A percentile compares a stretch with the other conserved stretches of the same genome.
These are phyloP conservation scores for Pseudoscleropodium purum DNA, from an alignment of 225 moss, liverwort and hornwort genomes.

Conservation along the genomic window DNA sequence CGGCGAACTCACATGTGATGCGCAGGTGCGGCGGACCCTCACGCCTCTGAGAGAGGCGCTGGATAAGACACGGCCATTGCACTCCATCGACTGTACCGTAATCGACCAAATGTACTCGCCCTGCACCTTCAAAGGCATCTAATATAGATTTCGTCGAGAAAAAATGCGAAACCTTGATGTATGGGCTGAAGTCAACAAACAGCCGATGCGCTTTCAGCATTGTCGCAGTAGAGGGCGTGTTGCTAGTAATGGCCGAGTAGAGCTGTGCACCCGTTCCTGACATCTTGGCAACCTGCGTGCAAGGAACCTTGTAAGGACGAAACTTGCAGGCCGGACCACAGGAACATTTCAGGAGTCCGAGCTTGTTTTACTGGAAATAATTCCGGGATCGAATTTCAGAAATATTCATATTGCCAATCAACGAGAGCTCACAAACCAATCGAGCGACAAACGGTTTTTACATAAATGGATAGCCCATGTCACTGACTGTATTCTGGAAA, in stretches of 20 bases:
- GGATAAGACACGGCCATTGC: constrained; percentile 78
- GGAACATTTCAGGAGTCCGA: neutral
- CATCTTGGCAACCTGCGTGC: constrained; percentile 35
- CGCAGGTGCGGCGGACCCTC: constrained; percentile 67
- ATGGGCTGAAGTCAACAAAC: constrained; percentile 56
- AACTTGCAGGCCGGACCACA: neutral
- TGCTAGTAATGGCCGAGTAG: constrained; percentile 52
- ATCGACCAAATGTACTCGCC: constrained; percentile 61
- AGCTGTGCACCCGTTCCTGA: constrained; percentile 78
- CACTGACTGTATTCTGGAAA: neutral
- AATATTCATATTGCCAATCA: neutral
- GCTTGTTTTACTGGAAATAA: no score
- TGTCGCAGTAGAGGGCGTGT: constrained; percentile 31
- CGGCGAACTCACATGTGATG: constrained; percentile 41
- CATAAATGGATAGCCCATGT: neutral
- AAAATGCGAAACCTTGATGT: constrained; percentile 47
- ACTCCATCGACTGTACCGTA: constrained; percentile 63
- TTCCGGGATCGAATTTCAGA: neutral
- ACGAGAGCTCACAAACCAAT: neutral
- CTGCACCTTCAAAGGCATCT: constrained; percentile 40
- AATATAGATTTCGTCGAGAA: constrained; percentile 39
- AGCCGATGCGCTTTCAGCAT: constrained; percentile 56
- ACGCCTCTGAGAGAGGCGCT: constrained; percentile 34
- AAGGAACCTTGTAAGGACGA: neutral
- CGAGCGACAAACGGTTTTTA: neutral